phyloP scores from a whole-genome alignment of 352 stramenopile species.

The Phytopythium sindhum region DNA sequence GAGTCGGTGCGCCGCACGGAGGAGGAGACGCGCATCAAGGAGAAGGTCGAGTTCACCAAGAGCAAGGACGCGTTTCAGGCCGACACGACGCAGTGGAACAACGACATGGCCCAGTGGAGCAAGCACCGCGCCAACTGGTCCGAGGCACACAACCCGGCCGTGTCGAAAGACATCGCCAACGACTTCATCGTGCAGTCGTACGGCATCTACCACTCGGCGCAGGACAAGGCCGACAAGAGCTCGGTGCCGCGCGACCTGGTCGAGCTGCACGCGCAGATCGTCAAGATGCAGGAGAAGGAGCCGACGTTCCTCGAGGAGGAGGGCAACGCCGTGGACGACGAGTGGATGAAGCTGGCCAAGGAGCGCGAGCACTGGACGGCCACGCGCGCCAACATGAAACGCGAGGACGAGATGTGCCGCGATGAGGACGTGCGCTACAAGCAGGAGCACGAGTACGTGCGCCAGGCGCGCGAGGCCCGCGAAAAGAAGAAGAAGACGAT shows the following conservation, averaged over 20 bases:
- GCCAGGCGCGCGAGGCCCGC: slow-evolving; percentile 63
- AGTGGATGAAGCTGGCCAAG: slow-evolving; percentile 89
- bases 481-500: slow-evolving; percentile 84
- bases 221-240: slow-evolving; percentile 30
- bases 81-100: slow-evolving; percentile 87
- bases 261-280: slow-evolving; percentile 65
- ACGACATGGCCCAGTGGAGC: slow-evolving; percentile 85
- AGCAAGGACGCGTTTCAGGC: slow-evolving; percentile 87
- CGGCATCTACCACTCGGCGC: slow-evolving; percentile 68
- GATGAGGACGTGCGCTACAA: slow-evolving; percentile 84
- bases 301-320: slow-evolving; percentile 74
- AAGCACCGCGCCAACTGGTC: slow-evolving; percentile 86
- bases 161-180: slow-evolving; percentile 87
- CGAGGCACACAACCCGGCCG: slow-evolving; percentile 81
- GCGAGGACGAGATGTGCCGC: slow-evolving; percentile 83
- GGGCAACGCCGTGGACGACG: slow-evolving; percentile 77
- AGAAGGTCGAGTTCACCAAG: slow-evolving; percentile 89
- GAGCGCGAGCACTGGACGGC: slow-evolving; percentile 88
- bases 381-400: slow-evolving; percentile 87
- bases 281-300: slow-evolving; percentile 86
- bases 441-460: slow-evolving; percentile 83
- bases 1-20: slow-evolving; percentile 68
- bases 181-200: slow-evolving; percentile 87
- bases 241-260: slow-evolving; percentile 71
- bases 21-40: slow-evolving; percentile 77